phyloP scores from a whole-genome alignment of 495 filamentous ascomycete genomes.

The Penicillium crystallinum region DNA sequence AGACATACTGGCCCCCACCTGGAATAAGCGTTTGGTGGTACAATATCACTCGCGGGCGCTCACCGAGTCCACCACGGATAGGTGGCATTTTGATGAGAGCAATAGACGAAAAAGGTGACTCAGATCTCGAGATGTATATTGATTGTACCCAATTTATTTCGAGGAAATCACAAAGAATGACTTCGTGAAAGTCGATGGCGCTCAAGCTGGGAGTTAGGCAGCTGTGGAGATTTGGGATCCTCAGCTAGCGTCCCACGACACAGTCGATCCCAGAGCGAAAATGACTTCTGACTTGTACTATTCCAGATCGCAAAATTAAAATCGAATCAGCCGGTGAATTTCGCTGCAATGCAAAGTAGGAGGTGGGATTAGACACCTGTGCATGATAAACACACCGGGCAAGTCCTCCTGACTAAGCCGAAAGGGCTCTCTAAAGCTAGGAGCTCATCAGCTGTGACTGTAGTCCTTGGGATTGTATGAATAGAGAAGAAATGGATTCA shows the following conservation, averaged over 20 bases:
- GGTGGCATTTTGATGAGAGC: conserved; percentile 29
- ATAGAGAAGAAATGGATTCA: too few relatives aligned
- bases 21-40: conserved; percentile 69
- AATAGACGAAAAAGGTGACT: too few relatives aligned
- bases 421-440: not conserved
- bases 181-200: not conserved
- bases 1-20: conserved; percentile 53
- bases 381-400: not conserved
- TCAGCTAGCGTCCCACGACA: not conserved
- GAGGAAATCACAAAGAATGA: not conserved
- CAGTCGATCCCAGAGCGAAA: not conserved
- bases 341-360: not conserved
- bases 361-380: not conserved
- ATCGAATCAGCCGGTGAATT: not conserved
- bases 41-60: conserved; percentile 50
- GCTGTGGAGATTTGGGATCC: not conserved
- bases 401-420: not conserved
- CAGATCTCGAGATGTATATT: not conserved
- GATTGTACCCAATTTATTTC: not conserved
- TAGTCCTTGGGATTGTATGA: too few relatives aligned
- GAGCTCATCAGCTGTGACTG: not conserved
- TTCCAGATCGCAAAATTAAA: not conserved
- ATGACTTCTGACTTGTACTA: not conserved
- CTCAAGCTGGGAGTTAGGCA: not conserved
- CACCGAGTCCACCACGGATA: conserved; percentile 17